Base-by-base conservation (phyloP, 2,329 filamentous ascomycete species). In the Nothophaeocryptopus gaeumannii region DNA sequence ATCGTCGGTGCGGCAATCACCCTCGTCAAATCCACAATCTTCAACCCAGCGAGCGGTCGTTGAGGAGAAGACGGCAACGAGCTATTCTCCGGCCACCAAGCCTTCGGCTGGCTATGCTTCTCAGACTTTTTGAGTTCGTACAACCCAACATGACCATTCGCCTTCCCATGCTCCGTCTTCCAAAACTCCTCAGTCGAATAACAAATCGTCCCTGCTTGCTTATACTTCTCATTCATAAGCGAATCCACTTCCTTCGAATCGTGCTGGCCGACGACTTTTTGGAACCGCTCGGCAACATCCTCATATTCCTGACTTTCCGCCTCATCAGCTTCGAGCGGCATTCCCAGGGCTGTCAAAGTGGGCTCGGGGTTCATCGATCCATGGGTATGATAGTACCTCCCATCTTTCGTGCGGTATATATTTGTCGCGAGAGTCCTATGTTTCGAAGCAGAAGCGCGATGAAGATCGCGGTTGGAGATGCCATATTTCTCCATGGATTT, bases 1-100 rank as follows among this genome's bases (percentile, higher is more conserved):
- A 89, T 83, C 4, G 83, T 81, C n/a, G 86, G 86, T 0, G 85
- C 86, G 3, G 86, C 86, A 55, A 90, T 88, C 61, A 89, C 83
- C 35, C 86, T 82, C 63, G 85, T 87, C 29, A 90, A 71, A 63
- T 91, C 87, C 5, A 90, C 76, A 5, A 90, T 85, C 56, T 84
- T 85, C 65, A 89, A 76, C 0, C 86, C 86, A 5, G 62, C 75
- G 51, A 72, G 82, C 59, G 59, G 66, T 38, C 70, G 39, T 67
- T 62, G 47, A 67, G 45, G 60, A 35, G 31, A 58, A 30, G 55
- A 59, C 8, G 58, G 52, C 31, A 69, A 12, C 60, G 67, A 51
- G 63, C 43, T 29, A 12, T 59, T 44, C 16, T 60, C 56, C 4
- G 54, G 59, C 59, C 60, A 58, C 59, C 60, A 63, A 5, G 52